A percentile compares a stretch with the other conserved stretches of the same genome.
Conservation (phyloP, 140 eudicot genomes). For the Ambrosia hybrid region DNA sequence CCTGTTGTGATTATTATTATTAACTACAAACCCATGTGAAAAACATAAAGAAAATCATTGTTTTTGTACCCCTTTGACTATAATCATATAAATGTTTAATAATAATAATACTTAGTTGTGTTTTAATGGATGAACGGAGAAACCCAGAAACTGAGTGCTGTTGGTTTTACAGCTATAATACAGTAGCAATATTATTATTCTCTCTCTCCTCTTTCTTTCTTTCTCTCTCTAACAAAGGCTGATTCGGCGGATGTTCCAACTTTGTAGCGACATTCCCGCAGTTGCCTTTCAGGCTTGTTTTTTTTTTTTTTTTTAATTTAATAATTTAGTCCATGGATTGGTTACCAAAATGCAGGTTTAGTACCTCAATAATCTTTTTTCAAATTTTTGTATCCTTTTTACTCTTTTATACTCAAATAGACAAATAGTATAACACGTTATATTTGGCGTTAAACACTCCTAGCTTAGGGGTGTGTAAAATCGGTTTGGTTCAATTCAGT, state of each 20-base stretch:
- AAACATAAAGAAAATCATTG: slow-evolving; percentile 14
- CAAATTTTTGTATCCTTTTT: neutral
- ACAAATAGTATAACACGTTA: too few species aligned
- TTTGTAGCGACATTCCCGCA: slow-evolving; percentile 50
- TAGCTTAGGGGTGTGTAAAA: too few species aligned
- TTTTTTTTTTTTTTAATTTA: neutral
- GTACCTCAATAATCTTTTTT: neutral
- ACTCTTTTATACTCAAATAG: too few species aligned
- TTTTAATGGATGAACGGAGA: neutral
- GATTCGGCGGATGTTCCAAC: slow-evolving; percentile 54
- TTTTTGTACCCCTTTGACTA: neutral
- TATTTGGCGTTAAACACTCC: too few species aligned
- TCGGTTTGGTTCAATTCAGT: neutral
- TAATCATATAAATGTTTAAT: neutral
- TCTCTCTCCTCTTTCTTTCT: neutral
- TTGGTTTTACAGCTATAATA: neutral
- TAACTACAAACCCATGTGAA: slow-evolving; percentile 24
- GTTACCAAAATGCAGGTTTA: slow-evolving; percentile 4
- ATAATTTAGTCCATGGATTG: slow-evolving; percentile 5
- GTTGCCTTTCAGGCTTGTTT: slow-evolving; percentile 18
- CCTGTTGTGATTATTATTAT: neutral
- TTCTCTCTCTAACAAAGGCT: slow-evolving; percentile 26
- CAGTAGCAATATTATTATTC: too few species aligned
- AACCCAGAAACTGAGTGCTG: slow-evolving; percentile 5
- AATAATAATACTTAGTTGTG: neutral